Conservation (phyloP, 441 rosid genomes). For the Gossypium davidsonii region DNA sequence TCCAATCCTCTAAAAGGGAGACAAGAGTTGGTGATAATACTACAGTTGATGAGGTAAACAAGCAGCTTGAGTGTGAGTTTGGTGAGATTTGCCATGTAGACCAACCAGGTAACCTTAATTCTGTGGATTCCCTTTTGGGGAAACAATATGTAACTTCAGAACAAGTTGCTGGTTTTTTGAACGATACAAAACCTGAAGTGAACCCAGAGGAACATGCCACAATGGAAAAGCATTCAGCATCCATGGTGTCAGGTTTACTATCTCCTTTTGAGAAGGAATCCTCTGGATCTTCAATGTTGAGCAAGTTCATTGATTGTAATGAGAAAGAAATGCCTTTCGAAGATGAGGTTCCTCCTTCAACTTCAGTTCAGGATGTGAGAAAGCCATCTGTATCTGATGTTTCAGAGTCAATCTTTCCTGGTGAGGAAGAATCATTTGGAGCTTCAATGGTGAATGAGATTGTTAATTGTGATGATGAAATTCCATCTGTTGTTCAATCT, state of each 20-base stretch:
- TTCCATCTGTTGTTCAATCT: constrained; percentile 3
- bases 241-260: constrained; percentile 15
- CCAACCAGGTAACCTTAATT: constrained; percentile 18
- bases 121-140: constrained; percentile 14
- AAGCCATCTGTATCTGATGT: constrained; percentile 1
- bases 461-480: constrained; percentile 18
- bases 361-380: constrained; percentile 2
- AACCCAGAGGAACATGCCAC: constrained; percentile 21
- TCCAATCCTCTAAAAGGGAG: neutral
- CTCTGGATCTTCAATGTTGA: neutral
- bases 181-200: constrained; percentile 13
- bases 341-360: neutral
- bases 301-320: neutral
- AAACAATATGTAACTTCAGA: neutral
- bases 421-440: constrained; percentile 16
- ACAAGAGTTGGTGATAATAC: neutral
- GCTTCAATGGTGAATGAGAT: constrained; percentile 18
- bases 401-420: constrained; percentile 14
- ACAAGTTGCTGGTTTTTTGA: constrained; percentile 11
- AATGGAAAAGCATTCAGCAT: constrained; percentile 18
- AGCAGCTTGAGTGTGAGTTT: constrained; percentile 10
- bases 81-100: constrained; percentile 17
- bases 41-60: constrained; percentile 12
- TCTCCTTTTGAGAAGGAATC: constrained; percentile 20
- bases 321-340: neutral